phyloP scores from a whole-genome alignment of 2,329 filamentous ascomycete species.

The Aspergillus aculeatus region DNA sequence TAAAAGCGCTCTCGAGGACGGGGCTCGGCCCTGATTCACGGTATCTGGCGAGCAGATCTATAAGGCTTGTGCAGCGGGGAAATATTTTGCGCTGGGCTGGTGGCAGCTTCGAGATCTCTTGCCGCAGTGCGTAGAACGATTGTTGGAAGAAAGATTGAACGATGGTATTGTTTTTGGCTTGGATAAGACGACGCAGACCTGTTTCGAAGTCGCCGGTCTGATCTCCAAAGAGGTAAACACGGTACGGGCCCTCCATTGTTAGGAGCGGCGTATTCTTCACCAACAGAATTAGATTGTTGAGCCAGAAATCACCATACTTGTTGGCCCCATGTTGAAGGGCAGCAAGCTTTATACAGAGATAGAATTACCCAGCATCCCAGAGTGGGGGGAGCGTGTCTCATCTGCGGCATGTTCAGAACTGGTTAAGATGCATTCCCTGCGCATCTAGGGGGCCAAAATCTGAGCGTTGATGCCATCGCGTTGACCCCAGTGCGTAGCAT shows the following conservation, averaged over 20 bases:
- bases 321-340: background rate
- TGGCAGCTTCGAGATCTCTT: slow-evolving; percentile 39
- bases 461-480: background rate
- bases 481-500: slow-evolving; percentile 7
- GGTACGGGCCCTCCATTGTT: slow-evolving; percentile 32
- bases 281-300: slow-evolving; percentile 10
- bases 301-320: background rate
- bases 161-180: slow-evolving; percentile 44
- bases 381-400: slow-evolving; percentile 8
- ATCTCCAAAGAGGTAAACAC: slow-evolving; percentile 49
- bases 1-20: slow-evolving; percentile 44
- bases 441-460: slow-evolving; percentile 1
- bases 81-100: slow-evolving; percentile 36
- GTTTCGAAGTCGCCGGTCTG: slow-evolving; percentile 46
- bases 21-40: slow-evolving; percentile 35
- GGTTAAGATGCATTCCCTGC: slow-evolving; percentile 7
- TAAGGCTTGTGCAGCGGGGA: slow-evolving; percentile 41
- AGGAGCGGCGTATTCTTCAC: slow-evolving; percentile 3
- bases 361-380: background rate
- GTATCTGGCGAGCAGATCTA: slow-evolving; percentile 38
- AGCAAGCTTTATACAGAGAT: slow-evolving; percentile 12
- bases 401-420: slow-evolving; percentile 8
- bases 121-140: slow-evolving; percentile 42
- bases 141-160: slow-evolving; percentile 45
- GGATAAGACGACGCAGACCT: slow-evolving; percentile 42